These are phyloP conservation scores for Dioscorea zingiberensis DNA, from an alignment of 106 monocot species.

Conservation along the genomic window DNA sequence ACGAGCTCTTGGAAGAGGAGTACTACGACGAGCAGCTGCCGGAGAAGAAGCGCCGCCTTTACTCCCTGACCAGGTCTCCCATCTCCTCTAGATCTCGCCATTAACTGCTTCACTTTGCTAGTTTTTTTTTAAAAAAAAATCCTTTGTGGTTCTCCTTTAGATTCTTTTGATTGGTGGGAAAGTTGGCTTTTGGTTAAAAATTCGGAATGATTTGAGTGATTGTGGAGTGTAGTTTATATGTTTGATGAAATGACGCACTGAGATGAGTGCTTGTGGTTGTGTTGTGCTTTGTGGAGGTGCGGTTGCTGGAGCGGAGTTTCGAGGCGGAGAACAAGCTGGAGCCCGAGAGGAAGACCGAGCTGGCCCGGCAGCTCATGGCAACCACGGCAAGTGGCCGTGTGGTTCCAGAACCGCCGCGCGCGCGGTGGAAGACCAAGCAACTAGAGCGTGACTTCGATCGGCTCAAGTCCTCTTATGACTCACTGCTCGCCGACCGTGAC, in stretches of 20 bases:
- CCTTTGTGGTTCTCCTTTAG: too few relatives aligned
- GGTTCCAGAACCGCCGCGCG: constrained; percentile 71
- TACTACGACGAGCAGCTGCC: constrained; percentile 89
- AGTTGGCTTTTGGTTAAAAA: too few relatives aligned
- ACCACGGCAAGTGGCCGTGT: constrained; percentile 78
- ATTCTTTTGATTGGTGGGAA: too few relatives aligned
- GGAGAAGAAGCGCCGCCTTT: constrained; percentile 95
- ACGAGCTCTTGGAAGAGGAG: constrained; percentile 71
- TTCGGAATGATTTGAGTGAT: too few relatives aligned
- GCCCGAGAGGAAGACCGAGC: constrained; percentile 82
- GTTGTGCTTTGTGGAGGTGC: constrained; percentile 29
- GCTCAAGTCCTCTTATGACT: constrained; percentile 62
- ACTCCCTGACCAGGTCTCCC: constrained; percentile 71
- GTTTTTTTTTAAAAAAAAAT: too few relatives aligned
- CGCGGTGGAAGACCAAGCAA: constrained; percentile 71
- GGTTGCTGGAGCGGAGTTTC: constrained; percentile 72
- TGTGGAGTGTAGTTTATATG: too few relatives aligned
- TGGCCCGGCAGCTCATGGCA: constrained; percentile 70
- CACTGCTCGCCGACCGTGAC: constrained; percentile 56
- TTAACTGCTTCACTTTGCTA: too few relatives aligned
- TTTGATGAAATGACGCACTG: too few relatives aligned
- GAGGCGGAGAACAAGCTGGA: constrained; percentile 87
- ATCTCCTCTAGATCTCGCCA: too few relatives aligned
- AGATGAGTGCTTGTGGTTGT: too few relatives aligned
- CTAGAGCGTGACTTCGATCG: constrained; percentile 71